A percentile compares a stretch with the other conserved stretches of the same genome.
Conservation (phyloP, 257 asterid genomes). For the Gentiana dahurica region DNA sequence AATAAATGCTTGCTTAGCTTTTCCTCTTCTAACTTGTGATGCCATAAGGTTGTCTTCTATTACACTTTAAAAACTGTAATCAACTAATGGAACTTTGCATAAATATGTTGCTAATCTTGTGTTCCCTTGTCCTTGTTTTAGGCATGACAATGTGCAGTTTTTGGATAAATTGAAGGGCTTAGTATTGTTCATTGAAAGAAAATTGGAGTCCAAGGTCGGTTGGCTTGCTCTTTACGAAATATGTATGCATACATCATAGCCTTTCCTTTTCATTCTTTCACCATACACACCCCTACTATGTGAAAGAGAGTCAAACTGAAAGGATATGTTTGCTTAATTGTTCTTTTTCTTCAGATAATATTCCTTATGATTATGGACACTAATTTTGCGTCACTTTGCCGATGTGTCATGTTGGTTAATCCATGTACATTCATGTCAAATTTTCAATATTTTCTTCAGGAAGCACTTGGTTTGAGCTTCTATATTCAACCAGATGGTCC, state of each 20-base stretch:
- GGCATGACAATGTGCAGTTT: constrained; percentile 94
- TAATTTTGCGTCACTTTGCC: background rate
- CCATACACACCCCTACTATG: no score
- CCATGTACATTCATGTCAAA: constrained; percentile 6
- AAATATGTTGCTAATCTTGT: constrained; percentile 1
- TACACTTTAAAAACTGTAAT: background rate
- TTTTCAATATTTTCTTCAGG: constrained; percentile 25
- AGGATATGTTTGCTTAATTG: no score
- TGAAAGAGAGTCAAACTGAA: no score
- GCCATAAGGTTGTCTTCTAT: no score
- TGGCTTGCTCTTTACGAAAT: constrained; percentile 1
- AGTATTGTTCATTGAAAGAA: constrained; percentile 79
- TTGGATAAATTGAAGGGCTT: constrained; percentile 92
- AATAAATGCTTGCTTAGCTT: no score
- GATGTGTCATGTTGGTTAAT: background rate
- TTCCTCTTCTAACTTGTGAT: no score
- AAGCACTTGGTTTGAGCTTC: constrained; percentile 60
- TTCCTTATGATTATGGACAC: background rate
- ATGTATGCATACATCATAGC: background rate
- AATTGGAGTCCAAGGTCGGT: constrained; percentile 78
- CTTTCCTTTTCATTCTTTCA: no score
- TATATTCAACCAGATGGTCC: constrained; percentile 96
- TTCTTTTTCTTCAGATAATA: background rate
- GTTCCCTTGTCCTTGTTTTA: constrained; percentile 21
- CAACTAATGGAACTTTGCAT: constrained; percentile 2